Conservation (phyloP, 306 rosid species). For the Malus orientalis region DNA sequence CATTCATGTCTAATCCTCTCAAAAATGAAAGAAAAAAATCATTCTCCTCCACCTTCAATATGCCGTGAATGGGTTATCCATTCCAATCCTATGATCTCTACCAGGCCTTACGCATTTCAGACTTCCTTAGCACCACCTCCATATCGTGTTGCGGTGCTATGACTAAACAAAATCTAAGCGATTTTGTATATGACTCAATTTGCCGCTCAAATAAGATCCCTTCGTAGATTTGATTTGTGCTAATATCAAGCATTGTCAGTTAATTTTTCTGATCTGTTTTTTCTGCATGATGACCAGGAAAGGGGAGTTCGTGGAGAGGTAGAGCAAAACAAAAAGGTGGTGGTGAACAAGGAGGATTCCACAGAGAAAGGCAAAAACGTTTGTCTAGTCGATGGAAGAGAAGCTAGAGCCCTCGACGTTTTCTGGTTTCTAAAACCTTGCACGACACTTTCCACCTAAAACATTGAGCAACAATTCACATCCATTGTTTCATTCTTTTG, state of each 20-base stretch:
- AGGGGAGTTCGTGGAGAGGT: slow-evolving; percentile 49
- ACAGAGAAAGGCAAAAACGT: slow-evolving; percentile 35
- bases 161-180: not conserved
- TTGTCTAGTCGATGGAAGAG: slow-evolving; percentile 48
- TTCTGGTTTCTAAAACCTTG: slow-evolving; percentile 98
- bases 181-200: not conserved
- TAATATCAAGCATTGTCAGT: too few relatives aligned
- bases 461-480: not conserved
- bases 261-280: not conserved
- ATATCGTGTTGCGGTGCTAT: not conserved
- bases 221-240: not conserved
- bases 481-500: slow-evolving; percentile 46
- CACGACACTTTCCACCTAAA: slow-evolving; percentile 57
- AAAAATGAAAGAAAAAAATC: too few relatives aligned
- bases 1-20: too few relatives aligned
- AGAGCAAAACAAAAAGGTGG: slow-evolving; percentile 36
- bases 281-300: slow-evolving; percentile 34
- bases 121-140: too few relatives aligned
- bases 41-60: too few relatives aligned
- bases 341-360: slow-evolving; percentile 22
- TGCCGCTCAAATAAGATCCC: not conserved
- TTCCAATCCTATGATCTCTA: too few relatives aligned
- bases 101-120: too few relatives aligned
- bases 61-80: too few relatives aligned
- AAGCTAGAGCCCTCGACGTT: slow-evolving; percentile 65